Evolutionary conservation across 2,329 filamentous ascomycete genomes (phyloP).

Genomic region (Knufia fluminis): DNA sequence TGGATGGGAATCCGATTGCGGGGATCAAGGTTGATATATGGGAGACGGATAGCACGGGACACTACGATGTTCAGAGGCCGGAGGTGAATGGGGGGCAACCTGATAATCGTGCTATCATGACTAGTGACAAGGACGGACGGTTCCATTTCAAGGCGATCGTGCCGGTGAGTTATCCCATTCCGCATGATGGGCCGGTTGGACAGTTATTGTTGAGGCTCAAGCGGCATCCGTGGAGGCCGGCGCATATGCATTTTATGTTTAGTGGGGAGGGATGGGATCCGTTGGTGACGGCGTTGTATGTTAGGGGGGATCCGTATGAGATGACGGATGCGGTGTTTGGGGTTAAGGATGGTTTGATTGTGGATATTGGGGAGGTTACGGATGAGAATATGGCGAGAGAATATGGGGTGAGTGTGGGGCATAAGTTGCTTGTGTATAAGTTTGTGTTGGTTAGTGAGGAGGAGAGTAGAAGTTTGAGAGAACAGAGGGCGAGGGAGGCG

Average conservation of each 20-base stretch:
- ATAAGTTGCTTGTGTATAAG: constrained; percentile 21
- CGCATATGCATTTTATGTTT: constrained; percentile 86
- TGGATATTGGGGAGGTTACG: constrained; percentile 22
- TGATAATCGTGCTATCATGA: constrained; percentile 64
- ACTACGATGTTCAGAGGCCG: constrained; percentile 72
- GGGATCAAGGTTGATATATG: constrained; percentile 70
- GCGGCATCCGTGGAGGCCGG: constrained; percentile 69
- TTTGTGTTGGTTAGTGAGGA: constrained; percentile 43
- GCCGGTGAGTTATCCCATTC: constrained; percentile 78
- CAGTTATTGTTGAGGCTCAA: constrained; percentile 55
- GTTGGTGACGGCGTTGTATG: constrained; percentile 56
- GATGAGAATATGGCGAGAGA: constrained; percentile 22
- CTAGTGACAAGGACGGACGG: constrained; percentile 58
- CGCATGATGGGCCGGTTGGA: constrained; percentile 74
- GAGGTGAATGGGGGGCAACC: constrained; percentile 46
- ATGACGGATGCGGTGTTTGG: constrained; percentile 27
- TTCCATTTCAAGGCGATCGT: constrained; percentile 84
- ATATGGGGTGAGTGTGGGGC: constrained; percentile 23
- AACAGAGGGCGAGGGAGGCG: constrained; percentile 57
- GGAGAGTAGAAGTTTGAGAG: constrained; percentile 58
- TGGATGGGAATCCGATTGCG: constrained; percentile 50
- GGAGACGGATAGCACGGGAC: constrained; percentile 73
- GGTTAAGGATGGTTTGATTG: constrained; percentile 26
- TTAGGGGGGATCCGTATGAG: constrained; percentile 25
- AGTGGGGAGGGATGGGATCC: constrained; percentile 68